Conservation (phyloP, 345 rosid genomes). For the Combretum micranthum region DNA sequence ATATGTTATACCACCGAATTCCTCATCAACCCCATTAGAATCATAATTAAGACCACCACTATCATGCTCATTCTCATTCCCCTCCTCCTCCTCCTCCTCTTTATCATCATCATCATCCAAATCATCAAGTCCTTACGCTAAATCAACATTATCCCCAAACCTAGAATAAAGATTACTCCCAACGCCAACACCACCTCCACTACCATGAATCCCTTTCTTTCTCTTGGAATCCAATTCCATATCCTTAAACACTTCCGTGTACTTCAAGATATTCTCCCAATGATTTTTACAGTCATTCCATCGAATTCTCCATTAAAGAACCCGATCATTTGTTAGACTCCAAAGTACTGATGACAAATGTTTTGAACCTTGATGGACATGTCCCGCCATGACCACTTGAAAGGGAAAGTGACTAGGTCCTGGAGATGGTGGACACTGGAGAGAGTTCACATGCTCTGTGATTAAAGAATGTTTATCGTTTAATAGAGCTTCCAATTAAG, state of each 20-base stretch:
- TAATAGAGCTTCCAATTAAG: no score
- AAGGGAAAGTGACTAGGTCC: constrained; percentile 53
- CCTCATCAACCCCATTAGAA: constrained; percentile 8
- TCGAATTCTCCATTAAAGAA: constrained; percentile 40
- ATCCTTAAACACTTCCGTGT: constrained; percentile 70
- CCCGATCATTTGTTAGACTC: constrained; percentile 76
- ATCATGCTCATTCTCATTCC: constrained; percentile 18
- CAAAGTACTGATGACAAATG: constrained; percentile 76
- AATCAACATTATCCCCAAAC: no score
- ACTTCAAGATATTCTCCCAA: constrained; percentile 68
- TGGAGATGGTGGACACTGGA: constrained; percentile 54
- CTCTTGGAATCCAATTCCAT: constrained; percentile 59
- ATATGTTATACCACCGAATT: constrained; percentile 14
- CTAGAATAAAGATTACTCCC: no score
- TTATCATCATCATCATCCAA: constrained; percentile 43
- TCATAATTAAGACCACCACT: no score
- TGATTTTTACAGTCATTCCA: constrained; percentile 68
- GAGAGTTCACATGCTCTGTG: constrained; percentile 60
- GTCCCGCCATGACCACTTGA: constrained; percentile 81
- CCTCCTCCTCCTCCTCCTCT: constrained; percentile 26
- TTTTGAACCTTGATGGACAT: constrained; percentile 74
- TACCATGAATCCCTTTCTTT: no score
- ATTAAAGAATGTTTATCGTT: no score
- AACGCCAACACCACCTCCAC: no score
- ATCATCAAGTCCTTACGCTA: no score